Conservation (phyloP, 73 alveolate species). For the Urostyla sp. region DNA sequence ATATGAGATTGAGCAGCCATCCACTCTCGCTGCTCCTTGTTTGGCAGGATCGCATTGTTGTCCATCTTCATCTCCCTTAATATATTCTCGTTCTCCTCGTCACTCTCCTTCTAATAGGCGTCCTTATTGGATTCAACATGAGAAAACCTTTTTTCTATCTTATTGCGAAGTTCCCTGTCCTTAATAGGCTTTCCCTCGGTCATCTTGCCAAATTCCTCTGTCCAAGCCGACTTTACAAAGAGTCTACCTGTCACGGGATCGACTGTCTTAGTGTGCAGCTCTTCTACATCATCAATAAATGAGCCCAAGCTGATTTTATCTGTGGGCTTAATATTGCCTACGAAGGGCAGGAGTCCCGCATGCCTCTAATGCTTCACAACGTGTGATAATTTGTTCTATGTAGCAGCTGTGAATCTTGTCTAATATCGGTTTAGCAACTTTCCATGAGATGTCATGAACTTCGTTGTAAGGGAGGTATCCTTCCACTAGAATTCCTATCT, state of each 20-base stretch:
- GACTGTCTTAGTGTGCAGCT: conserved; percentile 57
- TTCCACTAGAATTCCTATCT: conserved; percentile 81
- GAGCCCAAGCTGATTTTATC: conserved; percentile 62
- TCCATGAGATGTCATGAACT: conserved; percentile 78
- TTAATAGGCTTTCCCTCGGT: conserved; percentile 1
- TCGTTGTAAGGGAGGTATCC: conserved; percentile 71
- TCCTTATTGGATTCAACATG: background rate
- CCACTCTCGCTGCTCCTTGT: conserved; percentile 56
- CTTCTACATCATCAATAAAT: conserved; percentile 59
- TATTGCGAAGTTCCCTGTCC: conserved; percentile 33
- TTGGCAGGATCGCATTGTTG: conserved; percentile 12
- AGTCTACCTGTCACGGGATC: conserved; percentile 71
- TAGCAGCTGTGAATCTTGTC: conserved; percentile 64
- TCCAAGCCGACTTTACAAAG: conserved; percentile 12
- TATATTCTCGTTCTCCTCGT: background rate
- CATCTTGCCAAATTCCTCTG: conserved; percentile 6
- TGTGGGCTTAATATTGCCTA: conserved; percentile 67
- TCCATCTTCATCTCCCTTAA: conserved; percentile 44
- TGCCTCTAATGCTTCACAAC: conserved; percentile 64
- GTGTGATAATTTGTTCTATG: conserved; percentile 60
- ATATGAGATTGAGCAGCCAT: conserved; percentile 58
- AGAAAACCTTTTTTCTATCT: conserved; percentile 32
- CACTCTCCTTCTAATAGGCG: conserved; percentile 11
- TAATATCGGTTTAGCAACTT: conserved; percentile 68
- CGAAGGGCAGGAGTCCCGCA: conserved; percentile 62